Evolutionary conservation across 352 stramenopile genomes (phyloP).

Genomic region (Pythium vanterpoolii): DNA sequence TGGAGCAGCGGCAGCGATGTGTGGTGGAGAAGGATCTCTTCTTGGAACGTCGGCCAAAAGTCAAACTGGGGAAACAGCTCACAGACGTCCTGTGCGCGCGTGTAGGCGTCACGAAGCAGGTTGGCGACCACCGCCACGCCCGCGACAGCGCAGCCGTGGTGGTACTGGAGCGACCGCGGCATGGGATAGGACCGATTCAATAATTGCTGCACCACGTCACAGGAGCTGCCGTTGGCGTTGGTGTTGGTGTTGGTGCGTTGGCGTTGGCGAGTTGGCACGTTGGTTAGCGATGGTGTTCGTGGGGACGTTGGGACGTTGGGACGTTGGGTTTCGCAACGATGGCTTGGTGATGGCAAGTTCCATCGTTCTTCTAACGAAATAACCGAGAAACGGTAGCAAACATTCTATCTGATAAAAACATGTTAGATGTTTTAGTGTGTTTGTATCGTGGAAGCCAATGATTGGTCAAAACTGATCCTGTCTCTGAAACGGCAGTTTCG

Average conservation of each 20-base stretch:
- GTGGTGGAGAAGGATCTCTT: constrained; percentile 58
- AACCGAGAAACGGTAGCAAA: neutral
- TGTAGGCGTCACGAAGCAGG: constrained; percentile 46
- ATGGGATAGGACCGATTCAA: neutral
- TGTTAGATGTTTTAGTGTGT: neutral
- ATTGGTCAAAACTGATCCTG: constrained; percentile 9
- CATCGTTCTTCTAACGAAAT: neutral
- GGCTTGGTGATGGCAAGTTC: constrained; percentile 6
- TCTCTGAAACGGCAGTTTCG: constrained; percentile 13
- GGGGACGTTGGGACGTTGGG: constrained; percentile 1
- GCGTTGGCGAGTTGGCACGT: neutral
- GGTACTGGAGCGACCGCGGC: constrained; percentile 27
- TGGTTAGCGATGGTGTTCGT: too few relatives aligned
- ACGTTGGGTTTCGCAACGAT: neutral
- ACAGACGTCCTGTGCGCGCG: constrained; percentile 36
- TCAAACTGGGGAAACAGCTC: constrained; percentile 64
- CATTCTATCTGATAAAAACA: neutral
- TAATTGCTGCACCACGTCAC: neutral
- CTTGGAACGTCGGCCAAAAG: constrained; percentile 50
- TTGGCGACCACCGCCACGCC: constrained; percentile 40
- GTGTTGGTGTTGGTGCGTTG: neutral
- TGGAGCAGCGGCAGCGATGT: constrained; percentile 46
- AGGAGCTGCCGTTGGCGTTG: constrained; percentile 5
- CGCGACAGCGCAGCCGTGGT: constrained; percentile 42
- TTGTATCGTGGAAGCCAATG: constrained; percentile 1